Evolutionary conservation across 2,329 filamentous ascomycete species (phyloP).

Genomic region (Cytospora leucostoma): DNA sequence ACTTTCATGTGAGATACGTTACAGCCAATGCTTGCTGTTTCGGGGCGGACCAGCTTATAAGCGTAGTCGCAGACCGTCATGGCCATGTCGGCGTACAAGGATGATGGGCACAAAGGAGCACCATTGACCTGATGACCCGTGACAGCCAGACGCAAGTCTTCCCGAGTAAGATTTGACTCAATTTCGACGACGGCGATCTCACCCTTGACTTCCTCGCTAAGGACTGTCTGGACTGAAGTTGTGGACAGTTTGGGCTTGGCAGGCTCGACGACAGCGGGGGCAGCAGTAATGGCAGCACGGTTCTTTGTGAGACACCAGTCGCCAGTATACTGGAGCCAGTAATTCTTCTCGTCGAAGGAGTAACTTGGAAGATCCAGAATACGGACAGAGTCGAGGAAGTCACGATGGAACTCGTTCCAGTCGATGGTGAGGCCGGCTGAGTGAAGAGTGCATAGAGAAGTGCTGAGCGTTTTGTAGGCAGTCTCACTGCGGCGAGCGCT

Average conservation of each 20-base stretch:
- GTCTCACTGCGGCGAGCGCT: slow-evolving; percentile 64
- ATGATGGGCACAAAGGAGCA: slow-evolving; percentile 64
- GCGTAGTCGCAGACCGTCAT: slow-evolving; percentile 64
- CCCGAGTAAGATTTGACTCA: slow-evolving; percentile 66
- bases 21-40: slow-evolving; percentile 56
- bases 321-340: slow-evolving; percentile 65
- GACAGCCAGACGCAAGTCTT: slow-evolving; percentile 61
- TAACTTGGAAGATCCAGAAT: slow-evolving; percentile 69
- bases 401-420: slow-evolving; percentile 70
- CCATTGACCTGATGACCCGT: slow-evolving; percentile 70
- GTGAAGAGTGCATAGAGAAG: slow-evolving; percentile 61
- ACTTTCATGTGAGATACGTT: slow-evolving; percentile 70
- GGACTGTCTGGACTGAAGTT: slow-evolving; percentile 65
- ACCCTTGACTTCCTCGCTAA: slow-evolving; percentile 62
- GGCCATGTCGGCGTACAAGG: slow-evolving; percentile 51
- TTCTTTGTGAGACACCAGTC: slow-evolving; percentile 75
- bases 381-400: slow-evolving; percentile 43
- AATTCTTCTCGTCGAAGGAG: slow-evolving; percentile 72
- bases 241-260: slow-evolving; percentile 61
- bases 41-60: slow-evolving; percentile 63
- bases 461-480: slow-evolving; percentile 64
- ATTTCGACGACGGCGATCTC: slow-evolving; percentile 61
- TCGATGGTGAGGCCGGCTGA: slow-evolving; percentile 62
- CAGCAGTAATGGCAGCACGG: slow-evolving; percentile 48
- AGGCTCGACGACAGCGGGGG: slow-evolving; percentile 36